These are phyloP conservation scores for Hypoxylon perforatum DNA, from an alignment of 495 filamentous ascomycete species.

Conservation along the genomic window DNA sequence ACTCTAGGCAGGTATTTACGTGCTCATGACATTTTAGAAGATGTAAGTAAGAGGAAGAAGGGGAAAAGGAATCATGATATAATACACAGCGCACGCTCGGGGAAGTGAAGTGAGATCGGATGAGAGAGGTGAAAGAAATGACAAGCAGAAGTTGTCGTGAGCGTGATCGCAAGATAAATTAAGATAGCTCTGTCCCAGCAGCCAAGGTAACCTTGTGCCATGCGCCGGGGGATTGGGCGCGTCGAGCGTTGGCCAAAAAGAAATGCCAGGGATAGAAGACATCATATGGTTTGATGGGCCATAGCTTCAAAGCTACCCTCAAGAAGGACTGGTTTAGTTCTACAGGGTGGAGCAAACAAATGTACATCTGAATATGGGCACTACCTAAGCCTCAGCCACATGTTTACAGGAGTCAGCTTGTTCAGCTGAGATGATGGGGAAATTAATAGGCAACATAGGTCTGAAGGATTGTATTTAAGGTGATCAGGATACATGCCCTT, in stretches of 20 bases:
- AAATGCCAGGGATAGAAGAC: slow-evolving; percentile 19
- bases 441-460: too few species aligned
- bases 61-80: slow-evolving; percentile 3
- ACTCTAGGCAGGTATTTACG: background rate
- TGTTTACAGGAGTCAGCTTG: too few species aligned
- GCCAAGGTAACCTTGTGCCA: background rate
- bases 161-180: slow-evolving; percentile 26
- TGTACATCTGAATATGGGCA: slow-evolving; percentile 4
- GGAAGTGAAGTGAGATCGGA: slow-evolving; percentile 4
- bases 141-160: slow-evolving; percentile 11
- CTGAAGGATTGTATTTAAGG: too few species aligned
- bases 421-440: too few species aligned
- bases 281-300: slow-evolving; percentile 22
- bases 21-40: slow-evolving; percentile 15
- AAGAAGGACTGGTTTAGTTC: slow-evolving; percentile 18
- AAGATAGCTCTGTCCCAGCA: slow-evolving; percentile 11
- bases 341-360: slow-evolving; percentile 10
- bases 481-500: too few species aligned
- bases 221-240: slow-evolving; percentile 12
- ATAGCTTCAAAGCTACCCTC: slow-evolving; percentile 19
- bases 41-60: slow-evolving; percentile 3
- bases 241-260: slow-evolving; percentile 25
- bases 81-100: slow-evolving; percentile 20
- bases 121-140: background rate
- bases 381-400: too few species aligned